Percentiles rank a stretch among this genome's conserved stretches.
Evolutionary conservation across 352 stramenopile species (phyloP).

Genomic region (Halophytophthora polymorphica): DNA sequence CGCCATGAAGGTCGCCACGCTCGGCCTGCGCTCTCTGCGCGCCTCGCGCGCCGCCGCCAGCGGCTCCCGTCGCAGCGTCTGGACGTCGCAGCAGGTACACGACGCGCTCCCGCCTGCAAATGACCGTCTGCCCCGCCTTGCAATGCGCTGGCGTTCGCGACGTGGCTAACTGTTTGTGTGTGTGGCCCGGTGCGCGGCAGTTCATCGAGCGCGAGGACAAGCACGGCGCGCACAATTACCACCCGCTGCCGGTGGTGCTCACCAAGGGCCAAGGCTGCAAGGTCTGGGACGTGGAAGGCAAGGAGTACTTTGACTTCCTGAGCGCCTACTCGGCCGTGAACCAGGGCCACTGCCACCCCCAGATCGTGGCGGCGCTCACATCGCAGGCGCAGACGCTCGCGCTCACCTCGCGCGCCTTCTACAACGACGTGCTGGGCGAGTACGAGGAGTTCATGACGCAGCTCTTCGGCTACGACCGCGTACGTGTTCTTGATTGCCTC

Average conservation of each 20-base stretch:
- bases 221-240: conserved; percentile 98
- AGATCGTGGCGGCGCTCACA: conserved; percentile 94
- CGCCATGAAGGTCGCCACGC: neutral
- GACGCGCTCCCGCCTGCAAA: no score
- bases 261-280: conserved; percentile 89
- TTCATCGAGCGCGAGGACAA: conserved; percentile 89
- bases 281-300: conserved; percentile 96
- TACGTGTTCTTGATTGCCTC: conserved; percentile 15
- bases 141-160: no score
- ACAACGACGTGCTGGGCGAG: conserved; percentile 96
- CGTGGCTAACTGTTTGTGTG: neutral
- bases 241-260: conserved; percentile 97
- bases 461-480: conserved; percentile 96
- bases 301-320: conserved; percentile 99
- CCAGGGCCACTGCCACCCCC: conserved; percentile 97
- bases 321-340: conserved; percentile 91
- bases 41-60: conserved; percentile 10
- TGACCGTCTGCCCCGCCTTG: no score
- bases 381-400: conserved; percentile 94
- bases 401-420: conserved; percentile 98
- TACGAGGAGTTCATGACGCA: conserved; percentile 97
- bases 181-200: conserved; percentile 17
- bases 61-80: conserved; percentile 26
- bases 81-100: conserved; percentile 41
- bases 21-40: conserved; percentile 18